phyloP scores from a whole-genome alignment of 148 eudicot species.

The Dianthus caryophyllus region DNA sequence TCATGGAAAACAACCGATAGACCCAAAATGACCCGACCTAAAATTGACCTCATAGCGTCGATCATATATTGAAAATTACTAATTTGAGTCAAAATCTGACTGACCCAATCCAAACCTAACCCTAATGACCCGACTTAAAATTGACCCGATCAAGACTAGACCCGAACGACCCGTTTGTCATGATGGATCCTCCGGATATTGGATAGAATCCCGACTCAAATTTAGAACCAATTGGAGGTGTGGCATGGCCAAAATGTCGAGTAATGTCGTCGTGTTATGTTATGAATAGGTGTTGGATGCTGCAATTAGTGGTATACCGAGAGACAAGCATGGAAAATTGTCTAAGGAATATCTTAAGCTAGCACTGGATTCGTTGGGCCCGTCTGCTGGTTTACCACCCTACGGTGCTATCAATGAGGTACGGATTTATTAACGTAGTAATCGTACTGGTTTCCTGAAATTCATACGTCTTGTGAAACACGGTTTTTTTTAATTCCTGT shows the following conservation, averaged over 20 bases:
- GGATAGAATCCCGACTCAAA: neutral
- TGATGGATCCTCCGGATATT: no score
- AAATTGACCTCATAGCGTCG: no score
- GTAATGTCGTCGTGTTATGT: neutral
- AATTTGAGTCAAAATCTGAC: no score
- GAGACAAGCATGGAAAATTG: constrained; percentile 58
- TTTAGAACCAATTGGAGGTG: neutral
- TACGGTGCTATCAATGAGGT: constrained; percentile 81
- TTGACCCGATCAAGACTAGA: no score
- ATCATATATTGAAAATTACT: no score
- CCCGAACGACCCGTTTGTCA: no score
- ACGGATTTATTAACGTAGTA: neutral
- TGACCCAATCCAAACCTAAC: no score
- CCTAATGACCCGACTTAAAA: no score
- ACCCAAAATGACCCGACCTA: no score
- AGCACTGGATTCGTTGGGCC: constrained; percentile 65
- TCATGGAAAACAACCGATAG: no score
- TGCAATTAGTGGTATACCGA: constrained; percentile 46
- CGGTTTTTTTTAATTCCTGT: neutral
- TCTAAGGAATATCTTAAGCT: constrained; percentile 55
- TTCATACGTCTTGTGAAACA: neutral
- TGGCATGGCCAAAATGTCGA: neutral
- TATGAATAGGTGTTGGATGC: constrained; percentile 52
- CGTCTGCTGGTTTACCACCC: constrained; percentile 86
- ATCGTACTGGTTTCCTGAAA: no score